Percentiles rank a stretch among this genome's conserved stretches.
Evolutionary conservation across 306 rosid species (phyloP).

Genomic region (Trifolium dubium): DNA sequence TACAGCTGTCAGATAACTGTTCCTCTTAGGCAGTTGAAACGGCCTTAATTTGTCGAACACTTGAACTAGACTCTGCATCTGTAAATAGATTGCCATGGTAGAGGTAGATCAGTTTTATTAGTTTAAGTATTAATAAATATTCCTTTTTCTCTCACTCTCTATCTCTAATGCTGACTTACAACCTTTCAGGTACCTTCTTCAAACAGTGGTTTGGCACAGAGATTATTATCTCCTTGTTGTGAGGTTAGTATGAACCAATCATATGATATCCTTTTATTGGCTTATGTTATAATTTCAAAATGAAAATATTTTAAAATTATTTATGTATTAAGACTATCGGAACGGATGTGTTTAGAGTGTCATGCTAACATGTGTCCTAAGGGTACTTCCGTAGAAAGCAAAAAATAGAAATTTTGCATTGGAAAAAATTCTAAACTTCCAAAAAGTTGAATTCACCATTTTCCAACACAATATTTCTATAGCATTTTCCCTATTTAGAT

Average conservation of each 20-base stretch:
- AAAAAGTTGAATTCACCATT: background rate
- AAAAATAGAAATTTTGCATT: background rate
- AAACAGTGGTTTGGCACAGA: conserved; percentile 71
- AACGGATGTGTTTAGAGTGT: background rate
- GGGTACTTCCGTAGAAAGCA: background rate
- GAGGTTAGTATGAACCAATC: conserved; percentile 60
- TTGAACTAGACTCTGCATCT: background rate
- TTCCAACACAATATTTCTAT: background rate
- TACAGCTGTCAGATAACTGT: conserved; percentile 8
- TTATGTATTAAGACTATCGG: background rate
- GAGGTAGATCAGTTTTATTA: conserved; percentile 2
- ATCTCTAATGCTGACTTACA: conserved; percentile 15
- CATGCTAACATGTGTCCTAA: background rate
- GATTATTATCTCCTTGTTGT: conserved; percentile 75
- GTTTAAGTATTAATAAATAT: background rate
- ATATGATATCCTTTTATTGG: conserved; percentile 12
- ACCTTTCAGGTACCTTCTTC: conserved; percentile 66
- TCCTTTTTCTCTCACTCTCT: background rate
- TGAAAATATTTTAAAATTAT: background rate
- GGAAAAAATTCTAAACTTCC: background rate
- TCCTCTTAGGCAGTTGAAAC: background rate
- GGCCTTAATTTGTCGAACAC: background rate
- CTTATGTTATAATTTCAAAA: background rate
- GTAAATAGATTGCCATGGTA: background rate
- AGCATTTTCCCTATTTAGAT: background rate